Evolutionary conservation across 352 stramenopile species (phyloP).

Genomic region (Globisporangium barbulae): DNA sequence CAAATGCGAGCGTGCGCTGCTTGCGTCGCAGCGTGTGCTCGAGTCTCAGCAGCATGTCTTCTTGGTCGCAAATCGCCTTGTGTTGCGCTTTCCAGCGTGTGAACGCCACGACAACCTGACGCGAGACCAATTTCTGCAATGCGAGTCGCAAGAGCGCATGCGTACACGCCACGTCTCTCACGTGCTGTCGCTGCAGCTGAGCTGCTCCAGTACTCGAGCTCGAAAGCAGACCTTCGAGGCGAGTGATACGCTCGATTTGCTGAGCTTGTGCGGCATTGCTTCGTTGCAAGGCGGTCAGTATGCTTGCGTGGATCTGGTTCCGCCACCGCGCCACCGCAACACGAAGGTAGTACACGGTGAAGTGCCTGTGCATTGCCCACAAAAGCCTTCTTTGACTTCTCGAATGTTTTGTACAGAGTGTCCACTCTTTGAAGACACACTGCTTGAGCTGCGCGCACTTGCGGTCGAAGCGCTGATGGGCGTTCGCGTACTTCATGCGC

Average conservation of each 20-base stretch:
- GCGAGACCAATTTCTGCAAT: background rate
- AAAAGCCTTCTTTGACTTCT: background rate
- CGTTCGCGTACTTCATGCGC: constrained; percentile 6
- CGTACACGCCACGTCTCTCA: background rate
- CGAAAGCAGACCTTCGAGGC: constrained; percentile 1
- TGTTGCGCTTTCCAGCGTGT: constrained; percentile 23
- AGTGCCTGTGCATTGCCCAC: background rate
- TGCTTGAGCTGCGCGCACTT: background rate
- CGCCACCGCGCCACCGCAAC: constrained; percentile 25
- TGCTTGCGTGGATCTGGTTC: background rate
- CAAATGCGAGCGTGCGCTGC: constrained; percentile 19
- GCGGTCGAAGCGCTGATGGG: background rate
- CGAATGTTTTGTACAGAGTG: background rate
- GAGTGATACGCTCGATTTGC: background rate
- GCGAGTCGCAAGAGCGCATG: background rate
- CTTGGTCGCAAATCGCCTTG: background rate
- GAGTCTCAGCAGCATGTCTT: constrained; percentile 14
- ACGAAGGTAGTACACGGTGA: constrained; percentile 18
- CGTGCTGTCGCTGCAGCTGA: background rate
- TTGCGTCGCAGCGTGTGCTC: constrained; percentile 19
- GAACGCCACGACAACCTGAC: constrained; percentile 17
- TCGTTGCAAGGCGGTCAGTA: background rate
- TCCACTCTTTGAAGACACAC: background rate
- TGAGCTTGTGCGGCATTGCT: background rate
- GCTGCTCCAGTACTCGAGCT: background rate